Evolutionary conservation across 2,329 filamentous ascomycete species (phyloP).

Genomic region (Sporothrix sp.): DNA sequence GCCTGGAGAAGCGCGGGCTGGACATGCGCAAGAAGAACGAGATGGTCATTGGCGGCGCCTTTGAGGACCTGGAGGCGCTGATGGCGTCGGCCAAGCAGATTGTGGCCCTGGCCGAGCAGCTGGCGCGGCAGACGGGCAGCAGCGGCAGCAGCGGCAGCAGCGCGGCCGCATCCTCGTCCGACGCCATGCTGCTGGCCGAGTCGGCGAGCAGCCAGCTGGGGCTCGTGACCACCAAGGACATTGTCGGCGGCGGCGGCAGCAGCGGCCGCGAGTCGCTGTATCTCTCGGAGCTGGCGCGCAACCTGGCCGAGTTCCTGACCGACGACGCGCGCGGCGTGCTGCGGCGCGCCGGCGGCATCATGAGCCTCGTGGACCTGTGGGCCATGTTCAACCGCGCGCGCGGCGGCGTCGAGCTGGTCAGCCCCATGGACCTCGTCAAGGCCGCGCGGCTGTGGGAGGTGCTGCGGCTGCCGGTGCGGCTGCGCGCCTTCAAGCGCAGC

Average conservation of each 20-base stretch:
- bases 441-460: conserved; percentile 83
- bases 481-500: conserved; percentile 74
- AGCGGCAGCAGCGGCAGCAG: conserved; percentile 32
- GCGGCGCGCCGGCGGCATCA: conserved; percentile 72
- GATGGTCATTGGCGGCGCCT: conserved; percentile 81
- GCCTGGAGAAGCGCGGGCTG: conserved; percentile 74
- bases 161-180: conserved; percentile 7
- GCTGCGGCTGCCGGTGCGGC: conserved; percentile 72
- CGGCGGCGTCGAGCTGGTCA: conserved; percentile 89
- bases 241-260: conserved; percentile 52
- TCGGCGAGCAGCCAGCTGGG: conserved; percentile 76
- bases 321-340: conserved; percentile 74
- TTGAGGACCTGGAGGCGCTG: conserved; percentile 89
- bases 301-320: conserved; percentile 79
- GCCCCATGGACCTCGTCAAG: conserved; percentile 82
- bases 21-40: conserved; percentile 89
- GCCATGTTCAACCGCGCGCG: conserved; percentile 88
- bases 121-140: conserved; percentile 52
- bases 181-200: conserved; percentile 57
- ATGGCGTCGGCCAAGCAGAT: conserved; percentile 98
- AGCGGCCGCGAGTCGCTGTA: conserved; percentile 72
- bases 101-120: conserved; percentile 81
- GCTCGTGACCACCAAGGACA: conserved; percentile 89
- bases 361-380: conserved; percentile 85
- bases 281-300: conserved; percentile 74